Conservation (phyloP, 2,329 filamentous ascomycete genomes). For the Ophiostoma ulmi region DNA sequence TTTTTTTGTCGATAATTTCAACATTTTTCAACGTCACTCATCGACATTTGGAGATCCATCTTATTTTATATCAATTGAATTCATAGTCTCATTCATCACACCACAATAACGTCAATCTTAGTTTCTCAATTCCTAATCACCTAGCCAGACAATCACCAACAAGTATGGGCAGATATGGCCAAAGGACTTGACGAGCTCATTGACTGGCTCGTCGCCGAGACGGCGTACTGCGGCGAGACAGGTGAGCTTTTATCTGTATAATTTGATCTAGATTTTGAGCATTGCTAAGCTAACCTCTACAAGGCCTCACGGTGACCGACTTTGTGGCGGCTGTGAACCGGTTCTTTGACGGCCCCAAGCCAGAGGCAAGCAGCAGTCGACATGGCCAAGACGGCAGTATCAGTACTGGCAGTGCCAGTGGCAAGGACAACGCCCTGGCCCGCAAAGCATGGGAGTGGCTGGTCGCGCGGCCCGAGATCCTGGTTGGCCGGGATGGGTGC, state of each 20-base stretch:
- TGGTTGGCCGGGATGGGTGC: conserved; percentile 35
- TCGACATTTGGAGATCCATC: not conserved
- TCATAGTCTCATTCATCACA: not conserved
- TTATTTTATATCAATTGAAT: not conserved
- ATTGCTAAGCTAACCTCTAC: not conserved
- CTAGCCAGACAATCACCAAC: not conserved
- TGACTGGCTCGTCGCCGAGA: conserved; percentile 42
- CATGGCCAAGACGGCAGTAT: not conserved
- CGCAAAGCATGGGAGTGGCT: conserved; percentile 43
- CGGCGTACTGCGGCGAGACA: conserved; percentile 41
- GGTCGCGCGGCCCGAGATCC: conserved; percentile 38
- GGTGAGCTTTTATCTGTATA: conserved; percentile 34
- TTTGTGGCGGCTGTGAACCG: conserved; percentile 28
- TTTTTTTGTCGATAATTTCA: not conserved
- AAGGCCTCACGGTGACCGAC: conserved; percentile 29
- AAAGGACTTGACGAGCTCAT: conserved; percentile 43
- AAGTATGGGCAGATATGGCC: conserved; percentile 31
- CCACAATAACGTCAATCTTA: not conserved
- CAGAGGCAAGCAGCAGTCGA: not conserved
- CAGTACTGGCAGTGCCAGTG: not conserved
- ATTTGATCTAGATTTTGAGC: not conserved
- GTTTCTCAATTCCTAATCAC: not conserved
- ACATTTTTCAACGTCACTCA: not conserved
- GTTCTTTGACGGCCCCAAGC: conserved; percentile 21
- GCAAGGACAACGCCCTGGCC: conserved; percentile 30